Evolutionary conservation across 352 stramenopile species (phyloP), one percentile per base, ranked within the genome.

Genomic region (Globisporangium rhizosaccharum): DNA sequence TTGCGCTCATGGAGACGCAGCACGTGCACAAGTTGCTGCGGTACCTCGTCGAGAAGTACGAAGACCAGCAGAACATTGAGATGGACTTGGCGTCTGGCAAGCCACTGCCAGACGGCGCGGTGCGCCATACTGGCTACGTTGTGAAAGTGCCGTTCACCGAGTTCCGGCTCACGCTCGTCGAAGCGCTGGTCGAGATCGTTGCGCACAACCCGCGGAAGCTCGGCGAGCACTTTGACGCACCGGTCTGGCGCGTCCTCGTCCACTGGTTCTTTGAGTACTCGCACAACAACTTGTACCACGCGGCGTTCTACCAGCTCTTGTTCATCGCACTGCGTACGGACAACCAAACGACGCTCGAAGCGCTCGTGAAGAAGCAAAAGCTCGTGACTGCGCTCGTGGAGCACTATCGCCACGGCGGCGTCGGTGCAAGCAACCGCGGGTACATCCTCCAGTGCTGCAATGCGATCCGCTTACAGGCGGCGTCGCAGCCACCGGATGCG

Each of bases 211-310:
- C 85, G 18, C 68, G 58, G 41, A 70, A 78, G 44, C 73, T 94
- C 53, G 79, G 74, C 44, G 72, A 87, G 33, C 70, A 83, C 56
- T 90, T 97, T 57, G 74, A 91, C 57, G 72, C 66, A n/a, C 73
- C 92, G 48, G 80, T 96, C 9, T 97, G 89, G 89, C 82, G 84
- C 42, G 81, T 94, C 33, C 65, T 97, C 51, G 73, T 92, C 30
- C 72, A 70, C 39, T 97, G 89, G 89, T 96, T 97, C 65, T 92
- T 96, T 51, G 83, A 95, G 72, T 97, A 96, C 67, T 79, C 84
- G 36, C 85, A 96, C 79, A 96, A 93, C 67, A 96, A 96, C 60
- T 42, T 97, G 59, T 97, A 96, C 57, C 87, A 96, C 59, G 80
- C 79, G 30, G 73, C 85, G 25, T 96, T 97, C 52, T 96, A 95